Conservation (phyloP, 2,329 filamentous ascomycete genomes). For the Colletotrichum camelliae region DNA sequence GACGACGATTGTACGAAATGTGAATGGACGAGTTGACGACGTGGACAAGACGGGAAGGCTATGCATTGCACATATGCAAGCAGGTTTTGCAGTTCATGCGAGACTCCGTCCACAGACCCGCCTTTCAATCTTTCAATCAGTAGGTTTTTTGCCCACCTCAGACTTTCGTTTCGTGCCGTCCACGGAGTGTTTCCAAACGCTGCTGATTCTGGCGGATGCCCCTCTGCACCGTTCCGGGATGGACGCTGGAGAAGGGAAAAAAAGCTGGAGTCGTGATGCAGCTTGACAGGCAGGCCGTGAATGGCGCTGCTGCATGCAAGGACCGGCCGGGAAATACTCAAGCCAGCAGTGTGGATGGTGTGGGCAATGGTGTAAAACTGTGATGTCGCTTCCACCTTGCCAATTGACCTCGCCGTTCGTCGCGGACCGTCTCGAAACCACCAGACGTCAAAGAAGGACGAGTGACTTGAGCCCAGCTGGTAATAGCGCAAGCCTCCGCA, state of each 20-base stretch:
- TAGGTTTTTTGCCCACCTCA: neutral
- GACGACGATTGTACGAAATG: slow-evolving; percentile 19
- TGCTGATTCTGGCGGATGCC: neutral
- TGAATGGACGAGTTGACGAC: slow-evolving; percentile 6
- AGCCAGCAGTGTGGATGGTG: neutral
- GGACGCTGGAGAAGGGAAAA: neutral
- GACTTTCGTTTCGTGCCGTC: neutral
- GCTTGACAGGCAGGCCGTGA: slow-evolving; percentile 1
- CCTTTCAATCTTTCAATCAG: neutral
- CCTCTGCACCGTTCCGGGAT: neutral
- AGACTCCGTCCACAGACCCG: slow-evolving; percentile 6
- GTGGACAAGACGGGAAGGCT: slow-evolving; percentile 12
- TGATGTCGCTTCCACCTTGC: neutral
- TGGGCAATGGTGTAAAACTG: neutral
- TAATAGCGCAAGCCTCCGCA: neutral
- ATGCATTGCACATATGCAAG: slow-evolving; percentile 20
- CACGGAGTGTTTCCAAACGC: neutral
- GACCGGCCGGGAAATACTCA: neutral
- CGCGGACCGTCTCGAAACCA: slow-evolving; percentile 4
- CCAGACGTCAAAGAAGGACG: slow-evolving; percentile 13
- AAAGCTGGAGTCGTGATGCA: slow-evolving; percentile 7
- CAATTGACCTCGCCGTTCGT: neutral
- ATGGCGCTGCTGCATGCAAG: slow-evolving; percentile 10
- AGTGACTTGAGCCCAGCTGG: neutral
- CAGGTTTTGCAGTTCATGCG: slow-evolving; percentile 23